Percentiles rank a stretch among this genome's conserved stretches.
These are phyloP conservation scores for Polygonum maritimum DNA, from an alignment of 148 eudicot species.

Conservation along the genomic window DNA sequence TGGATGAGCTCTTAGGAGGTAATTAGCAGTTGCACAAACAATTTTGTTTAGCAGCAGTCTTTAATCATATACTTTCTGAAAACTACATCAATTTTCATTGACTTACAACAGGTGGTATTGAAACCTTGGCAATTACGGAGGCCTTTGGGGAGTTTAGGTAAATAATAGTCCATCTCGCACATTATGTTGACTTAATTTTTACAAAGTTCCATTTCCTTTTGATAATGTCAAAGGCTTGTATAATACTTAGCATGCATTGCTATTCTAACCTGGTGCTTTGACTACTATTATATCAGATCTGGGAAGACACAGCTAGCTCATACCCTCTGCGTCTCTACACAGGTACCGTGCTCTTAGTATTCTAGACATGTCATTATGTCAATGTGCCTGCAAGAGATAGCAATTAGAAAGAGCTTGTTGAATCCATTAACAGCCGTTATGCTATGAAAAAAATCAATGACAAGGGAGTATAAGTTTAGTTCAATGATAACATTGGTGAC, in stretches of 20 bases:
- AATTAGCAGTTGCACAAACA: constrained; percentile 4
- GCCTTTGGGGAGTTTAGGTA: constrained; percentile 95
- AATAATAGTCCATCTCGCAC: constrained; percentile 6
- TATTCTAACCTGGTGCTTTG: not conserved
- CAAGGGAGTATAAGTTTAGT: not conserved
- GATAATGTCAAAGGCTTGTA: not conserved
- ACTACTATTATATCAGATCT: constrained; percentile 35
- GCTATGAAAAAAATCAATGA: not conserved
- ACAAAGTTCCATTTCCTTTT: not conserved
- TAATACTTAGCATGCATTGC: not conserved
- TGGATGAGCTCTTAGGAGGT: constrained; percentile 87
- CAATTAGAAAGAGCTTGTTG: not conserved
- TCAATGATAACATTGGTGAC: not conserved
- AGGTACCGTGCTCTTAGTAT: constrained; percentile 29
- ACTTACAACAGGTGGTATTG: constrained; percentile 60
- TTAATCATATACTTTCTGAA: not conserved
- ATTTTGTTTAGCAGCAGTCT: not conserved
- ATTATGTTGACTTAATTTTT: not conserved
- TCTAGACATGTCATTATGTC: not conserved
- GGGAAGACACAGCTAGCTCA: constrained; percentile 99
- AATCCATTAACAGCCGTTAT: not conserved
- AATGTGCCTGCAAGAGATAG: not conserved
- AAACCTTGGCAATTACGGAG: constrained; percentile 81
- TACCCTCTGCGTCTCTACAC: constrained; percentile 86
- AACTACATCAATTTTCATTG: not conserved